Conservation (phyloP, 2,329 filamentous ascomycete species). For the Hortaea werneckii region DNA sequence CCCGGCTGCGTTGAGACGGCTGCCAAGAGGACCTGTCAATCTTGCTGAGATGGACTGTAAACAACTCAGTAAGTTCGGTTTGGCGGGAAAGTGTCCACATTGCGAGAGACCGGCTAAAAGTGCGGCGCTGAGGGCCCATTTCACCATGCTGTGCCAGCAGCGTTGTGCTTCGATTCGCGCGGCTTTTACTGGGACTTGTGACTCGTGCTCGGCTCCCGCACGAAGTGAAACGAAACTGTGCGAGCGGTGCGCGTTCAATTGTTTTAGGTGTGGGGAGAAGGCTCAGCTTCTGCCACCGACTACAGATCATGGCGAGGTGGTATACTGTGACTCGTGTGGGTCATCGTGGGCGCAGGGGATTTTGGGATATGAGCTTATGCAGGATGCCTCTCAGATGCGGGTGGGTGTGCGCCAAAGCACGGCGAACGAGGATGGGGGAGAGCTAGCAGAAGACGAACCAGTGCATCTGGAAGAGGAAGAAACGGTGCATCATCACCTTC, state of each 20-base stretch:
- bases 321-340: conserved; percentile 23
- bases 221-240: conserved; percentile 20
- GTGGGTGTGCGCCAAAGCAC: not conserved
- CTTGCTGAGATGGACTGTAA: conserved; percentile 7
- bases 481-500: conserved; percentile 1
- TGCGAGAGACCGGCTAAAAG: conserved; percentile 14
- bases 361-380: conserved; percentile 27
- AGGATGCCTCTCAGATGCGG: not conserved
- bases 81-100: conserved; percentile 24
- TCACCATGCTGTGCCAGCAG: conserved; percentile 3
- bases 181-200: conserved; percentile 5
- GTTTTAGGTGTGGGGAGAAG: conserved; percentile 30
- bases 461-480: not conserved
- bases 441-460: not conserved
- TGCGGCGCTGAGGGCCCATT: too few relatives aligned
- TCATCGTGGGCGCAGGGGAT: conserved; percentile 28
- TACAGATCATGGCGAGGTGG: not conserved
- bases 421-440: not conserved
- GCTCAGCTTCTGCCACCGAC: conserved; percentile 1
- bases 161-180: conserved; percentile 3
- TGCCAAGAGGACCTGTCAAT: conserved; percentile 13
- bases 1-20: conserved; percentile 26
- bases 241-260: conserved; percentile 34
- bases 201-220: conserved; percentile 7
- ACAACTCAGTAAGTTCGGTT: conserved; percentile 11